Base-by-base conservation (phyloP, 192 early-diverging fungal species). In the Coemansia sp. region DNA sequence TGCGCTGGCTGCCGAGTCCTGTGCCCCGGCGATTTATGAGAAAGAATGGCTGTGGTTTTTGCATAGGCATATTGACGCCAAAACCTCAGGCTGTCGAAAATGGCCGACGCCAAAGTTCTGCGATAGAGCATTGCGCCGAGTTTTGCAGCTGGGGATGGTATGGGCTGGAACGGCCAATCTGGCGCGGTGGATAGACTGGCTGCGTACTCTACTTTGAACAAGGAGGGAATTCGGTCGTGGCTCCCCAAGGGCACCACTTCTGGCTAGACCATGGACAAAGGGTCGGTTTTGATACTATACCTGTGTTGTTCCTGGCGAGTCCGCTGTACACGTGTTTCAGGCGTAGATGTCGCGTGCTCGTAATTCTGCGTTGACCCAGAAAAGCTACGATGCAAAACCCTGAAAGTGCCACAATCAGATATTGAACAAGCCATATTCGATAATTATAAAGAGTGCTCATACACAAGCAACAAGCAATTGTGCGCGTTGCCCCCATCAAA, bases 321-420 rank as follows among this genome's bases (percentile, higher is more conserved):
- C 22, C 23, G 41, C 23, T 58, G 37, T 43, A 38, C 14, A 7
- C 38, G 50, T 14, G 48, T 62, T 22, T 37, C 29, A 25, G 60
- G n/a, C 48, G 60, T 29, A 52, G 32, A 32, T 35, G 60, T 62
- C 60, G 60, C 60, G 60, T 62, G 60, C 45, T 45, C 32, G 12
- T 19, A 6, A 29, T 49, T 48, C 37, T 55, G 24, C 53, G 53
- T 32, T 25, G 11, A 27, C 27, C 29, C 27, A 22, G 27, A 55
- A 55, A 29, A 38, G 19, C 62, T 21, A 35, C 52, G 38, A 63
- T 35, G 35, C 60, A 55, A 29, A 55, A 55, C 53, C 53, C 53
- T 55, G 53, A 55, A 55, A 55, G 29, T 55, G 25, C 25, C 53
- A 55, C 53, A 55, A 55, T 55, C 53, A 55, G 53, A 55, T 12